phyloP scores from a whole-genome alignment of 2,329 filamentous ascomycete genomes.

The Ceratocystis ficicola region DNA sequence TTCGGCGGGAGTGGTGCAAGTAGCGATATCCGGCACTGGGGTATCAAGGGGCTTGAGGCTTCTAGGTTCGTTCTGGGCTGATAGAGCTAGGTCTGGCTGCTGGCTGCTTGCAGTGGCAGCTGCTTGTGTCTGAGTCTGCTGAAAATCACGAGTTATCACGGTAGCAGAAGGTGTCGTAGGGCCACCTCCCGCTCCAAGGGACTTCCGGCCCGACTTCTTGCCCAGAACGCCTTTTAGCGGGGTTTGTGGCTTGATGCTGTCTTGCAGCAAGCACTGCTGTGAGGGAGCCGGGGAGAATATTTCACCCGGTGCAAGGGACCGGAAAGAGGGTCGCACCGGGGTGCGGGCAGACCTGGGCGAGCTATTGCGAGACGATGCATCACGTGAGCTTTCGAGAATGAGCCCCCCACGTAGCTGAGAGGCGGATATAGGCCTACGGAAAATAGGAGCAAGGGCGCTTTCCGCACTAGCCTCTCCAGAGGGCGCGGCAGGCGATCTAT shows the following conservation, averaged over 20 bases:
- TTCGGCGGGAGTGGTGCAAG: neutral
- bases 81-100: neutral
- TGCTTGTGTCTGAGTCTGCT: too few species aligned
- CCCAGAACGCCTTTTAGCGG: neutral
- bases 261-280: neutral
- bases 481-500: neutral
- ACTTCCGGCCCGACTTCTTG: constrained; percentile 9
- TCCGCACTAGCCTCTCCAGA: neutral
- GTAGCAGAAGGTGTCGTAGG: neutral
- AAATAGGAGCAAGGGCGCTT: neutral
- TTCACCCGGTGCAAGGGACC: constrained; percentile 14
- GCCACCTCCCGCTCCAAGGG: neutral
- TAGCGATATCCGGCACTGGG: neutral
- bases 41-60: neutral
- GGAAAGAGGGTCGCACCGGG: constrained; percentile 3
- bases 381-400: constrained; percentile 7
- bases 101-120: neutral
- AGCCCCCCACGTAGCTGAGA: constrained; percentile 13
- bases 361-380: neutral
- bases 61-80: neutral
- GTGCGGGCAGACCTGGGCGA: constrained; percentile 1
- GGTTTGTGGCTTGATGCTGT: constrained; percentile 5
- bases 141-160: too few species aligned
- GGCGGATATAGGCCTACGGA: neutral
- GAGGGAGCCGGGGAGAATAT: constrained; percentile 9